Evolutionary conservation across 768 basidiomycete genomes (phyloP).

Genomic region (Calocybe gangraenosa): DNA sequence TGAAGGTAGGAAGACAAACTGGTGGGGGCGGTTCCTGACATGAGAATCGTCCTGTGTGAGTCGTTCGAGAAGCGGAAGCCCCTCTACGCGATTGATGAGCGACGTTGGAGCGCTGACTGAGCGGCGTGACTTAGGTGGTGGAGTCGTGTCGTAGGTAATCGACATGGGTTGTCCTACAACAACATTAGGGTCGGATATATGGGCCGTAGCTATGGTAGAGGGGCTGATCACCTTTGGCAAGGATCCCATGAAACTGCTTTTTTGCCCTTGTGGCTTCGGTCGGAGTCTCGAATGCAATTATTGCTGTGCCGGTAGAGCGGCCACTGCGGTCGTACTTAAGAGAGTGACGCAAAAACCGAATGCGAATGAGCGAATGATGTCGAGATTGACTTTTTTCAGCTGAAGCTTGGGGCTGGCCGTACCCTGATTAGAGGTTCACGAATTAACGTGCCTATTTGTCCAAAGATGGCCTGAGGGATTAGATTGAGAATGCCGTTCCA

Average conservation of each 20-base stretch:
- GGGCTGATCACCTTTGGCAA: conserved; percentile 70
- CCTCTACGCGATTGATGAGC: conserved; percentile 72
- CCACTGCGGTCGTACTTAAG: conserved; percentile 94
- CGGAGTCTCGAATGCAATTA: conserved; percentile 73
- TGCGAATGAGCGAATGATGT: conserved; percentile 36
- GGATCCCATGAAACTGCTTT: conserved; percentile 79
- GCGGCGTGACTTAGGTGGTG: conserved; percentile 44
- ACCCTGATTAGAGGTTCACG: conserved; percentile 94
- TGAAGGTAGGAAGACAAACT: conserved; percentile 26
- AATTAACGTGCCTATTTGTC: conserved; percentile 87
- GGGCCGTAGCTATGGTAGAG: background rate
- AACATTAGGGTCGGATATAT: background rate
- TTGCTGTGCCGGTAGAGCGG: conserved; percentile 81
- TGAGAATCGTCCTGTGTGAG: conserved; percentile 45
- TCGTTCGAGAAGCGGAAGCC: conserved; percentile 65
- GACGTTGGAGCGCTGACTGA: conserved; percentile 54
- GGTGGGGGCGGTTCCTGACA: conserved; percentile 28
- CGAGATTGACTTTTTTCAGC: conserved; percentile 55
- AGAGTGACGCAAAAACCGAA: conserved; percentile 27
- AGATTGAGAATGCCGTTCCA: conserved; percentile 3
- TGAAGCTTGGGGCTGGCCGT: conserved; percentile 71
- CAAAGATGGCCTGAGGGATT: conserved; percentile 71
- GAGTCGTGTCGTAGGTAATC: conserved; percentile 54
- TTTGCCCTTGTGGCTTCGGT: conserved; percentile 81
- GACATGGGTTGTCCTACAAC: conserved; percentile 73